phyloP scores from a whole-genome alignment of 768 basidiomycete species.

The Lentinula sp. region DNA sequence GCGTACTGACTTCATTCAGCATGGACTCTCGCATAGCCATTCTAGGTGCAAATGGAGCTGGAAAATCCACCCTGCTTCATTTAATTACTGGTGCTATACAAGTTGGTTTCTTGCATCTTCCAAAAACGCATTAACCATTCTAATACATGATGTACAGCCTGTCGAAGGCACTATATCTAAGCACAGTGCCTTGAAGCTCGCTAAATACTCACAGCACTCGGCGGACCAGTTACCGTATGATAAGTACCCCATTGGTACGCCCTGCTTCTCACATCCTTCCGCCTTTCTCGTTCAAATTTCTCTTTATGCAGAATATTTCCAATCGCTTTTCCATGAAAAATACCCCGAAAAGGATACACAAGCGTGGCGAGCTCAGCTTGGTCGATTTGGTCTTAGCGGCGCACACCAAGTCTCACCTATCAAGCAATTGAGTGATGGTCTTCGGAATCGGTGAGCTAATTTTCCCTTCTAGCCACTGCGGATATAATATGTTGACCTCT shows the following conservation, averaged over 20 bases:
- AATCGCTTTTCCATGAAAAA: conserved; percentile 67
- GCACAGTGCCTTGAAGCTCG: conserved; percentile 86
- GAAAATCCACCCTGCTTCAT: conserved; percentile 89
- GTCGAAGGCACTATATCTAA: conserved; percentile 82
- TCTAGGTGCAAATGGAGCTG: conserved; percentile 93
- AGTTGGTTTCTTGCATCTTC: background rate
- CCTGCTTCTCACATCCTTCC: background rate
- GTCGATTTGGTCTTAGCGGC: conserved; percentile 93
- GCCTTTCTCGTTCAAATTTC: conserved; percentile 8
- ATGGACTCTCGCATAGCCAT: conserved; percentile 96
- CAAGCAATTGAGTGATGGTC: conserved; percentile 90
- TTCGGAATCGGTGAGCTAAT: conserved; percentile 78
- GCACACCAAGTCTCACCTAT: conserved; percentile 92
- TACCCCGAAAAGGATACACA: conserved; percentile 91
- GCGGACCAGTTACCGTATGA: conserved; percentile 98
- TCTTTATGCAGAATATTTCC: conserved; percentile 76
- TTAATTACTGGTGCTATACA: conserved; percentile 73
- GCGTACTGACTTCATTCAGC: conserved; percentile 27
- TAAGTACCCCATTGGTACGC: conserved; percentile 47
- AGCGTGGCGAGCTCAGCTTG: conserved; percentile 93
- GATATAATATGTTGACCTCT: background rate
- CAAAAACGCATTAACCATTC: background rate
- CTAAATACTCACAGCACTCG: conserved; percentile 98
- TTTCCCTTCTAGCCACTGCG: background rate
- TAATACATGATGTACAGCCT: conserved; percentile 38